These are phyloP conservation scores for Mucor indicus DNA, from an alignment of 371 early-diverging fungal genomes.

Conservation along the genomic window DNA sequence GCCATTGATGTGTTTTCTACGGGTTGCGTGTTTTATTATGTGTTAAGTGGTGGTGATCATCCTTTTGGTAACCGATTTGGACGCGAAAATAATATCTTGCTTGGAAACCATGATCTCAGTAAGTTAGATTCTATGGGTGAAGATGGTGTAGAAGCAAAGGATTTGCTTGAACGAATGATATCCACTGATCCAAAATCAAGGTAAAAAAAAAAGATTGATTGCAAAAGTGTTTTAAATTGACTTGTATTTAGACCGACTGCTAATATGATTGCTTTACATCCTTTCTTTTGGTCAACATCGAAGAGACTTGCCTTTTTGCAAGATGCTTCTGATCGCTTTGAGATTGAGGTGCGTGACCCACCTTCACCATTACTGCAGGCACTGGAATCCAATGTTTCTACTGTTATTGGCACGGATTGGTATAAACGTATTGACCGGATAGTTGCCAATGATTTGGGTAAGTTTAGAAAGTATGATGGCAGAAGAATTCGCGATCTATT, in stretches of 20 bases:
- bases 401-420: constrained; percentile 80
- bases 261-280: constrained; percentile 76
- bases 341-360: constrained; percentile 77
- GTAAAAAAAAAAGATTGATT: neutral
- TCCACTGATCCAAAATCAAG: constrained; percentile 70
- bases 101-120: constrained; percentile 66
- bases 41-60: constrained; percentile 86
- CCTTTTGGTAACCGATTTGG: constrained; percentile 92
- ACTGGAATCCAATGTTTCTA: constrained; percentile 61
- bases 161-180: constrained; percentile 90
- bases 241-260: constrained; percentile 67
- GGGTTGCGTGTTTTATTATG: constrained; percentile 94
- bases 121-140: constrained; percentile 67
- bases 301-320: constrained; percentile 86
- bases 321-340: constrained; percentile 93
- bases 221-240: neutral
- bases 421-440: constrained; percentile 74
- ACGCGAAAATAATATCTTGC: constrained; percentile 85
- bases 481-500: constrained; percentile 82
- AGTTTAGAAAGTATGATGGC: constrained; percentile 91
- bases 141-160: constrained; percentile 81
- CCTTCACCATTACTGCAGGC: constrained; percentile 63
- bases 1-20: constrained; percentile 94
- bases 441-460: constrained; percentile 80
- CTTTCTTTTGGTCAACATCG: constrained; percentile 91